phyloP scores from a whole-genome alignment of 352 stramenopile species.

The Pythium phragmitis region DNA sequence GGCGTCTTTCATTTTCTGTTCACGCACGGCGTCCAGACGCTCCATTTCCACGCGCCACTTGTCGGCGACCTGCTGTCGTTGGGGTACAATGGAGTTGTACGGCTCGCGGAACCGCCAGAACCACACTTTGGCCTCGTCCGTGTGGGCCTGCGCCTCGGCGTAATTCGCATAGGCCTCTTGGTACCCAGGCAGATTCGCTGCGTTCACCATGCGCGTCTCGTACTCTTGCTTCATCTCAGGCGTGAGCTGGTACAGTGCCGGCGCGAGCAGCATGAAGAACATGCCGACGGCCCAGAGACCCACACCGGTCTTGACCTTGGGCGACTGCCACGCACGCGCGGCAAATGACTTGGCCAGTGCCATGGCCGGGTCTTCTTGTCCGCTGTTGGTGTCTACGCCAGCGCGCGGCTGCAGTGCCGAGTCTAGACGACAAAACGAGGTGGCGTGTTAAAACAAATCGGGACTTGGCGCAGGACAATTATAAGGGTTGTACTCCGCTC shows the following conservation, averaged over 20 bases:
- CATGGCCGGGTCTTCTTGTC: constrained; percentile 41
- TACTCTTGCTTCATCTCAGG: constrained; percentile 79
- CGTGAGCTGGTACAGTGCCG: constrained; percentile 56
- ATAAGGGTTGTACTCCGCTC: constrained; percentile 2
- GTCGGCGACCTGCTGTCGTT: constrained; percentile 57
- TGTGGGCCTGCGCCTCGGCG: constrained; percentile 47
- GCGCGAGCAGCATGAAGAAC: constrained; percentile 80
- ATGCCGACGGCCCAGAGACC: constrained; percentile 74
- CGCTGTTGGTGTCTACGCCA: constrained; percentile 3
- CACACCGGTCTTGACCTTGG: constrained; percentile 62
- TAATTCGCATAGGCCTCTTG: constrained; percentile 63
- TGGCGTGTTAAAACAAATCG: not conserved
- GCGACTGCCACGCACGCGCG: constrained; percentile 50
- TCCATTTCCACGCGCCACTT: constrained; percentile 63
- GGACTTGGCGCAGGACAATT: not conserved
- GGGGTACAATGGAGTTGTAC: constrained; percentile 54
- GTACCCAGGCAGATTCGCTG: constrained; percentile 78
- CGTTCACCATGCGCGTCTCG: constrained; percentile 70
- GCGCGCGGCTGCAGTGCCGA: constrained; percentile 26
- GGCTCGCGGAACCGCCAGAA: constrained; percentile 85
- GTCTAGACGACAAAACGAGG: constrained; percentile 3
- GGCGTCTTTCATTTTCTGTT: constrained; percentile 79
- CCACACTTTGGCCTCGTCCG: constrained; percentile 80
- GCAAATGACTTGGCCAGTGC: constrained; percentile 58
- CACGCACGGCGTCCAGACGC: constrained; percentile 46